Evolutionary conservation across 2,329 filamentous ascomycete genomes (phyloP), one percentile per base, ranked within the genome.

Genomic region (Colletotrichum endophyticum): DNA sequence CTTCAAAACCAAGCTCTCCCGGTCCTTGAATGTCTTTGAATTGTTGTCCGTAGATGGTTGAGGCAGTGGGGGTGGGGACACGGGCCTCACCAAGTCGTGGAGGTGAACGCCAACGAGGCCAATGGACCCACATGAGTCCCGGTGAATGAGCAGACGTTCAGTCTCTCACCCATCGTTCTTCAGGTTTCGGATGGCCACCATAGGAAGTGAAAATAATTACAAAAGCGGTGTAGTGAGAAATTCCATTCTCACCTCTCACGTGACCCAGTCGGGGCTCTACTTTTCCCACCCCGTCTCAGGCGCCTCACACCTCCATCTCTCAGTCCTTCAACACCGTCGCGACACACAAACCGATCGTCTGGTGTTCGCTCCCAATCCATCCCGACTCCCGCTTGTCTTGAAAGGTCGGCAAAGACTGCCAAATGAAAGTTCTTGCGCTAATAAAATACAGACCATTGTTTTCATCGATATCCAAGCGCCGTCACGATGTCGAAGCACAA

Each of bases 361-460:
- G 3, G 19, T n/a, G 1, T n/a, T 44, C 19, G 12, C 36, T 5
- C 19, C 39, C 8, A 44, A 11, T n/a, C 19, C 39, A 44, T n/a
- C 39, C 39, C 39, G 19, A n/a, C 16, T 6, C 1, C 19, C 1
- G 39, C 8, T 3, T 3, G 8, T 44, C 19, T 44, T 19, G 39
- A n/a, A 44, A 44, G 39, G 39, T 44, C n/a, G 1, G 39, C 8
- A 19, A 44, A 44, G 19, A 44, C 36, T n/a, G 1, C 5, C 39
- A 11, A 8, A 44, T 6, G 8, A 11, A 44, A n/a, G 0, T 1
- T 11, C 1, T 11, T 44, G 2, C 19, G 39, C 39, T 44, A 44
- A 44, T 0, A 6, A 11, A 44, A n/a, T 11, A 19, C 8, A 44
- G 39, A n/a, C 0, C 1, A 19, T n/a, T 1, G 19, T 0, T 44